Evolutionary conservation across 2,329 filamentous ascomycete species (phyloP).

Genomic region (Phaeophleospora eucalypticola): DNA sequence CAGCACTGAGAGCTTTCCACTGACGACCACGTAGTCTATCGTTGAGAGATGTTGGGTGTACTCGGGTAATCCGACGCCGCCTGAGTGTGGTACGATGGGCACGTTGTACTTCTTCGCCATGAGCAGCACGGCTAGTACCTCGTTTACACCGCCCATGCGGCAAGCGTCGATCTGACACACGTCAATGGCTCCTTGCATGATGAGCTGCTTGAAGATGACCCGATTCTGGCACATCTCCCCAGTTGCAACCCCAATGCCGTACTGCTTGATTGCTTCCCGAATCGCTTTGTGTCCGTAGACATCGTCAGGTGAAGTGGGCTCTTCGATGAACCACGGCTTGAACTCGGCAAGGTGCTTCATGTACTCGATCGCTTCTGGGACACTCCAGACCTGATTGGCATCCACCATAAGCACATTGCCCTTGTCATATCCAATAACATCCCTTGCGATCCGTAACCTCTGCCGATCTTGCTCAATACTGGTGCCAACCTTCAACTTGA

Average conservation of each 20-base stretch:
- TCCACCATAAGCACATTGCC: constrained; percentile 89
- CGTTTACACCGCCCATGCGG: constrained; percentile 84
- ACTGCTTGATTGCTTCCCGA: constrained; percentile 69
- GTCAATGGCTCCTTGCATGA: constrained; percentile 75
- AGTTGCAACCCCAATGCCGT: constrained; percentile 78
- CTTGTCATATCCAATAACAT: constrained; percentile 75
- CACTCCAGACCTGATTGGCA: constrained; percentile 86
- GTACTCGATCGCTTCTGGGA: constrained; percentile 81
- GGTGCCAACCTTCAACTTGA: constrained; percentile 86
- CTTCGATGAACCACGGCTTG: constrained; percentile 82
- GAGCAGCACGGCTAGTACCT: constrained; percentile 83
- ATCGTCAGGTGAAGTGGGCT: constrained; percentile 87
- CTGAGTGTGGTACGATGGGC: constrained; percentile 83
- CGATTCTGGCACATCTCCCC: constrained; percentile 96
- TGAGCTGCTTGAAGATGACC: constrained; percentile 88
- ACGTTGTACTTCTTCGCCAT: constrained; percentile 76
- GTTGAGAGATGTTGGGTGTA: constrained; percentile 91
- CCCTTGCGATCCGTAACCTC: constrained; percentile 68
- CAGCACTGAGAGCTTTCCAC: constrained; percentile 68
- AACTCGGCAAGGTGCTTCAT: constrained; percentile 80
- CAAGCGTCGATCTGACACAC: constrained; percentile 89
- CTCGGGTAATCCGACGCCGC: constrained; percentile 85
- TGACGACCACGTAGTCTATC: constrained; percentile 87
- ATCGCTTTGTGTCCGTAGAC: constrained; percentile 84
- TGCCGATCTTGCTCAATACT: constrained; percentile 67